phyloP scores from a whole-genome alignment of 2,329 filamentous ascomycete genomes.

The Fusarium coicis region DNA sequence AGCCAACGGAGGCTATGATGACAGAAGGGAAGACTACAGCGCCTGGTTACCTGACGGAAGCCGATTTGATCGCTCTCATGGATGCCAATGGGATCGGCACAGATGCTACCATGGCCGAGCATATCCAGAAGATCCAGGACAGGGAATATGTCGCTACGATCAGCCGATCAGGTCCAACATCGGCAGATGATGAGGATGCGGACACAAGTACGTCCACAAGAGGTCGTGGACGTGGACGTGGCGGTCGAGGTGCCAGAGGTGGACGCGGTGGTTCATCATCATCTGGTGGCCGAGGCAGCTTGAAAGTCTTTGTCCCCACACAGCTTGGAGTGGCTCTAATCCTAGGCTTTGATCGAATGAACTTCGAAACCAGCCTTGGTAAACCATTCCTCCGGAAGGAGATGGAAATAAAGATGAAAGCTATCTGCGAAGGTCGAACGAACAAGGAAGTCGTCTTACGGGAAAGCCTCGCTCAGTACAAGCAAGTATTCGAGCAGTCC shows the following conservation, averaged over 20 bases:
- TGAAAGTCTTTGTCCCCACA: constrained; percentile 93
- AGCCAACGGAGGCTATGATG: constrained; percentile 89
- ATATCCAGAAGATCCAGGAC: constrained; percentile 95
- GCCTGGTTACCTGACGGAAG: constrained; percentile 90
- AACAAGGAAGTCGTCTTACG: constrained; percentile 79
- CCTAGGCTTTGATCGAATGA: constrained; percentile 93
- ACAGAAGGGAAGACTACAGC: constrained; percentile 89
- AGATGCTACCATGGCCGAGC: constrained; percentile 98
- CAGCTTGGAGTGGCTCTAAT: constrained; percentile 91
- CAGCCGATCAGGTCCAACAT: constrained; percentile 54
- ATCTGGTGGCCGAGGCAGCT: constrained; percentile 58
- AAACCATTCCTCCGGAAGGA: constrained; percentile 97
- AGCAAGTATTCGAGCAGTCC: constrained; percentile 85
- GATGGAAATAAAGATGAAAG: constrained; percentile 97
- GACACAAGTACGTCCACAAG: constrained; percentile 54
- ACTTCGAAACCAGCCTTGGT: constrained; percentile 89
- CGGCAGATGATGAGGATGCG: constrained; percentile 52
- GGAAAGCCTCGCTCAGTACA: constrained; percentile 88
- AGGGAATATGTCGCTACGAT: constrained; percentile 82
- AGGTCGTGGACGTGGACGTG: constrained; percentile 61
- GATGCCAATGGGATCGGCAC: constrained; percentile 98
- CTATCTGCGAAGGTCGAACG: constrained; percentile 88
- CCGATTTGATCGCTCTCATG: constrained; percentile 95
- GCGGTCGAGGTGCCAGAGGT: constrained; percentile 54
- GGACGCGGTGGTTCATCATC: constrained; percentile 55